Evolutionary conservation across 1,139 yeast species (phyloP).

Genomic region (Hyphopichia burtonii): DNA sequence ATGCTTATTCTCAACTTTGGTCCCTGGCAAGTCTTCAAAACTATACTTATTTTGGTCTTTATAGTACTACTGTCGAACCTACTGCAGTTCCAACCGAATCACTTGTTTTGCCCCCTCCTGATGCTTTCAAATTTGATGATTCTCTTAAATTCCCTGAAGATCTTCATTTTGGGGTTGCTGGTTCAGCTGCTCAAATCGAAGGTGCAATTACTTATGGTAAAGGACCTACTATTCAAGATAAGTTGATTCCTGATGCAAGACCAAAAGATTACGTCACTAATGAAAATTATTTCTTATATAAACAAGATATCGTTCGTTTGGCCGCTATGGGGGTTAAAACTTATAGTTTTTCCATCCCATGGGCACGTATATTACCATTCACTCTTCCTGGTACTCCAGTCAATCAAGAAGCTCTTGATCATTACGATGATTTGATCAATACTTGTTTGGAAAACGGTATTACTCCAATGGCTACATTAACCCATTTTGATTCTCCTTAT

Average conservation of each 20-base stretch:
- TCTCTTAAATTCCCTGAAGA: conserved; percentile 17
- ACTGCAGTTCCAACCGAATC: conserved; percentile 19
- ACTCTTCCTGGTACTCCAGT: conserved; percentile 28
- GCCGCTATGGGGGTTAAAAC: conserved; percentile 32
- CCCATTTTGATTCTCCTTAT: conserved; percentile 34
- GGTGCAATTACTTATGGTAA: conserved; percentile 32
- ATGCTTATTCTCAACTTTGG: conserved; percentile 22
- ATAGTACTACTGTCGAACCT: conserved; percentile 19
- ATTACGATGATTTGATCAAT: conserved; percentile 32
- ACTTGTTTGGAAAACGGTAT: conserved; percentile 26
- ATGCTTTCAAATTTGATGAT: conserved; percentile 14
- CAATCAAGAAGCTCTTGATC: conserved; percentile 29
- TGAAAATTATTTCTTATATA: conserved; percentile 32
- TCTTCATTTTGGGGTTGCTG: conserved; percentile 24
- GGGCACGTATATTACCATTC: conserved; percentile 34
- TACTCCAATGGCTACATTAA: conserved; percentile 31
- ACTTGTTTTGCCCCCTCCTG: conserved; percentile 19
- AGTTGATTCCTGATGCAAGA: conserved; percentile 2
- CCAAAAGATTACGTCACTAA: conserved; percentile 25
- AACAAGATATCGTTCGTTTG: conserved; percentile 30
- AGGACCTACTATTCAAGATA: conserved; percentile 6
- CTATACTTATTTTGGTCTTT: conserved; percentile 16
- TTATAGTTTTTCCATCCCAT: conserved; percentile 33
- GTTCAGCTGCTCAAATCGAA: conserved; percentile 32
- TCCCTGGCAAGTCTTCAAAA: conserved; percentile 12